Evolutionary conservation across 2,329 filamentous ascomycete genomes (phyloP).

Genomic region (Xylariaceae sp.): DNA sequence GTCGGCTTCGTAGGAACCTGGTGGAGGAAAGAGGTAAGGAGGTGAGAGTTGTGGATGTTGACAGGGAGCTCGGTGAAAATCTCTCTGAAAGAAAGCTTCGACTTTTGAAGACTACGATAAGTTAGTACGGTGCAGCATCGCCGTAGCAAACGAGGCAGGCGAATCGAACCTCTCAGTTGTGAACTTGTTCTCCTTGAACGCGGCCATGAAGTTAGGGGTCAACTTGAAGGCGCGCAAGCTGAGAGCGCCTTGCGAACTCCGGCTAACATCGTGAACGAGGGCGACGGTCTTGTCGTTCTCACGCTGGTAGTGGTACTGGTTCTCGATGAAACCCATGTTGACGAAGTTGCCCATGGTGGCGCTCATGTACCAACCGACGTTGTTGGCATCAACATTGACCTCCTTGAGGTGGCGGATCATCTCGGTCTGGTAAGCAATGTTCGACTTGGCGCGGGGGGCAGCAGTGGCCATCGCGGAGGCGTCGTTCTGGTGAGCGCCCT

Average conservation of each 20-base stretch:
- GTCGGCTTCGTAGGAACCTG: conserved; percentile 70
- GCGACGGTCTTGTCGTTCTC: conserved; percentile 85
- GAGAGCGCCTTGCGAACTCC: conserved; percentile 85
- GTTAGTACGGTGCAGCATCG: conserved; percentile 24
- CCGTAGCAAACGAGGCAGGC: background rate
- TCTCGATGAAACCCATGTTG: conserved; percentile 93
- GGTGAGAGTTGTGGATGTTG: conserved; percentile 91
- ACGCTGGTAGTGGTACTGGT: conserved; percentile 95
- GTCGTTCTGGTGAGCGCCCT: conserved; percentile 65
- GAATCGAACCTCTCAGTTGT: conserved; percentile 78
- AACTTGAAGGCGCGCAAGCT: conserved; percentile 89
- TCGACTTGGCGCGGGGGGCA: conserved; percentile 87
- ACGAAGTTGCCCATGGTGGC: conserved; percentile 98
- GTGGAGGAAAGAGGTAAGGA: conserved; percentile 91
- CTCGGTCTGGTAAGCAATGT: conserved; percentile 82
- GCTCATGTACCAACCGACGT: conserved; percentile 97
- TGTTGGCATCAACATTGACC: conserved; percentile 97
- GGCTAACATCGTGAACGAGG: conserved; percentile 90
- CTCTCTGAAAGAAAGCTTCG: conserved; percentile 87
- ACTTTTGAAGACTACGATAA: conserved; percentile 76
- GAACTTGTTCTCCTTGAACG: conserved; percentile 97
- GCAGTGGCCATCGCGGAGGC: conserved; percentile 73
- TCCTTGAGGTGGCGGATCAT: conserved; percentile 97
- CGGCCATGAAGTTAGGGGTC: conserved; percentile 78
- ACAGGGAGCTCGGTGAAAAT: conserved; percentile 89